These are phyloP conservation scores for Linnemannia hyalina DNA, from an alignment of 192 early-diverging fungal species.

Conservation along the genomic window DNA sequence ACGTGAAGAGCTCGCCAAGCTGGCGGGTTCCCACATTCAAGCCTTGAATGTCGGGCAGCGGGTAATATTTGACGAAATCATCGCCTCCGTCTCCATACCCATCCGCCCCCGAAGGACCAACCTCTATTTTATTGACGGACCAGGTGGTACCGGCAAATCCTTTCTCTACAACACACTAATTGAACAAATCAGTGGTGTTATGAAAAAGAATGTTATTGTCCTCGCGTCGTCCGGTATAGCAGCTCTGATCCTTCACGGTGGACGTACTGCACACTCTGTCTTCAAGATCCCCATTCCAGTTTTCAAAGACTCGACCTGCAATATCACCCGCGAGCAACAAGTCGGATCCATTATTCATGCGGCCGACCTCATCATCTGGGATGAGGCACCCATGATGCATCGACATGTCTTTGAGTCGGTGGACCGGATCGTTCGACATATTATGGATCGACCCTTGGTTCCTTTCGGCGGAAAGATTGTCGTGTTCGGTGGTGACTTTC, in stretches of 20 bases:
- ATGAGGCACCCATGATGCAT: slow-evolving; percentile 48
- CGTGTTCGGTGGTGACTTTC: slow-evolving; percentile 48
- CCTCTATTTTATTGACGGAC: too few species aligned
- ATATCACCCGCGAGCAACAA: slow-evolving; percentile 7
- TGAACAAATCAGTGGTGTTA: not conserved
- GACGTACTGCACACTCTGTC: slow-evolving; percentile 21
- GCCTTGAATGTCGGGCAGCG: too few species aligned
- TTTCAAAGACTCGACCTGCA: slow-evolving; percentile 4
- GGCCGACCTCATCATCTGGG: slow-evolving; percentile 50
- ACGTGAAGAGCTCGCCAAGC: too few species aligned
- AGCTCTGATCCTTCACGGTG: slow-evolving; percentile 24
- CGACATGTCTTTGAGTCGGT: slow-evolving; percentile 36
- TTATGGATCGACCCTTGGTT: not conserved
- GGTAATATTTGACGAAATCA: too few species aligned
- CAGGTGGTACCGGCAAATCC: slow-evolving; percentile 20
- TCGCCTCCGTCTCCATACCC: too few species aligned
- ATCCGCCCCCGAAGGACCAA: too few species aligned
- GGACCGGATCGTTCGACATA: slow-evolving; percentile 13
- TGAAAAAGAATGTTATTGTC: slow-evolving; percentile 14
- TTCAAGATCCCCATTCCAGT: slow-evolving; percentile 38
- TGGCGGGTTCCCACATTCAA: too few species aligned
- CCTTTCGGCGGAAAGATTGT: slow-evolving; percentile 22
- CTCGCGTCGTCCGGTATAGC: slow-evolving; percentile 21
- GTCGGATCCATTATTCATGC: not conserved
- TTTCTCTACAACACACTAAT: slow-evolving; percentile 27